Evolutionary conservation across 1,284 basidiomycete species (phyloP), one percentile per base, ranked within the genome.

Genomic region (Microbotryum scabiosae): DNA sequence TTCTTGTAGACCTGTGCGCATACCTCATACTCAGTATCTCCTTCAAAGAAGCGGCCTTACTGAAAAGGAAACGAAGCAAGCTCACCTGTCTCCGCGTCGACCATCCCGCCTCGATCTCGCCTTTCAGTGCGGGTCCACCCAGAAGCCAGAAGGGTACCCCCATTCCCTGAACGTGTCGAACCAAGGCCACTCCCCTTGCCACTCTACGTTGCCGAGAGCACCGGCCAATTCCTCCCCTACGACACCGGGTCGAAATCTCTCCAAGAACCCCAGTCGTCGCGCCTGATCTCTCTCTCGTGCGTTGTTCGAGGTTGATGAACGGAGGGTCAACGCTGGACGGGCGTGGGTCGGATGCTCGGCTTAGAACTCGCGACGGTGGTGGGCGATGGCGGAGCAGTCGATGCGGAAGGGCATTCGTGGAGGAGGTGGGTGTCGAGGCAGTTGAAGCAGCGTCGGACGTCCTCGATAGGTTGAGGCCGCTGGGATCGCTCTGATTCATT

Each of bases 71-170:
- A 28, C 43, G 30, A 21, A 26, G 8, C 2, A 4, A 30, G 9
- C 61, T 10, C n/a, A 63, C 61, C 61, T 5, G 18, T 25, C 16
- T 58, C 62, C 0, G 57, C 62, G 2, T 60, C 46, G 1, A 6
- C n/a, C 44, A 51, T 36, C 4, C 36, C 36, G 12, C 36, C 12
- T 41, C 12, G 36, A 41, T 41, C 36, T 12, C 16, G 14, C 36
- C 36, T 41, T 41, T 2, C 36, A 1, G 36, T 41, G 36, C 36
- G 36, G 0, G 50, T 57, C 65, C 65, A 66, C 14, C 65, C 65
- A 1, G 54, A 23, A 44, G 65, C 65, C 65, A 1, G 54, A 23
- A 44, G 65, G 65, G 9, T 66, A 66, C 14, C 65, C 65, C 28
- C 36, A 21, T 25, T 45, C 52, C 18, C 41, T 12, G 5, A 66